Evolutionary conservation across 2,329 filamentous ascomycete species (phyloP), one percentile per base, ranked within the genome.

Genomic region (Didymella glomerata): DNA sequence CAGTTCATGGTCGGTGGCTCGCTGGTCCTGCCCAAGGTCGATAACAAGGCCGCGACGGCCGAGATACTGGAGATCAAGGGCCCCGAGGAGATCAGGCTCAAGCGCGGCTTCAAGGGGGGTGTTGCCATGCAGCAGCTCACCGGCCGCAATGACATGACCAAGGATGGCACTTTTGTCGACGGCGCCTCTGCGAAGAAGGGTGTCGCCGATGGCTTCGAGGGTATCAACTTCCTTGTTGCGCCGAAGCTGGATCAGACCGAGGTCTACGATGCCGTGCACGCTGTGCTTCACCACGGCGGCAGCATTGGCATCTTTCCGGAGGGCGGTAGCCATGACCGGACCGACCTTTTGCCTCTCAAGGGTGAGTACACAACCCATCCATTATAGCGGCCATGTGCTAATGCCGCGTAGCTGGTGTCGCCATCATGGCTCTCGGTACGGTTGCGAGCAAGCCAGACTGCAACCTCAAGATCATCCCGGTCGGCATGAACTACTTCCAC

Each of bases 401-500:
- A 76, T 44, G 8, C 28, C 16, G 55, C 11, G 13, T 65, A 87
- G 94, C 95, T 69, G 94, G 94, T 76, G 92, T 99, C 60, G 95
- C 95, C 58, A 95, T 99, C 73, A 99, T 99, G 94, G 95, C 94
- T 13, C 85, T 99, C 34, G 94, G 94, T 38, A 90, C 95, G 1
- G 83, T 98, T 50, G 92, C 91, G 5, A 89, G 92, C 56, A 88
- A 93, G 62, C 93, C 93, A 2, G 85, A 94, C 64, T 97, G 92
- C 73, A 92, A 91, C 28, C 82, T 99, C 62, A 96, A 93, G 78
- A 97, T 99, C 69, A 92, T 99, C 24, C 95, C 95, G 3, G 93
- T 95, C 50, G 94, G 94, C 69, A 97, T 99, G 94, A 99, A 99
- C 79, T 99, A 99, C 79, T 99, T 99, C 80, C 94, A 98, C 78